These are phyloP conservation scores for Neostapfia colusana DNA, from an alignment of 176 grass and related monocot species.

Conservation along the genomic window DNA sequence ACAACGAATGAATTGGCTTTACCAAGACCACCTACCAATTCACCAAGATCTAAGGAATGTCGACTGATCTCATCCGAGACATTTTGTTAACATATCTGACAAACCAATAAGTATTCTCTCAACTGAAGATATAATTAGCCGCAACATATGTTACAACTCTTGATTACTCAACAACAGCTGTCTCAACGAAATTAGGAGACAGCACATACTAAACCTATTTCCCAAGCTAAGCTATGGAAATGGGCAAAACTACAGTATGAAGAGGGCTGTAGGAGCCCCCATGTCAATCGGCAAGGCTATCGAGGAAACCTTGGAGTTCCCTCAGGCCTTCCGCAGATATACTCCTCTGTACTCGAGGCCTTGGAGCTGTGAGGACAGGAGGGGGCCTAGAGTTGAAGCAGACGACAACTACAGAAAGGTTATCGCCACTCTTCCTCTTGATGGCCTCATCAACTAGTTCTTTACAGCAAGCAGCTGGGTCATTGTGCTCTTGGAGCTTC, in stretches of 20 bases:
- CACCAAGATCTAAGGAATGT: constrained; percentile 4
- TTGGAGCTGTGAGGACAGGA: constrained; percentile 60
- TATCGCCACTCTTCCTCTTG: constrained; percentile 82
- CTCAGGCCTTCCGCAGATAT: constrained; percentile 87
- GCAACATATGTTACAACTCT: constrained; percentile 69
- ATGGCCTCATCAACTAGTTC: constrained; percentile 82
- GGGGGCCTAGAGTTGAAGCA: constrained; percentile 73
- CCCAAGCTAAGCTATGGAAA: constrained; percentile 45
- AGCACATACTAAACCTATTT: constrained; percentile 43
- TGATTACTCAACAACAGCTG: constrained; percentile 55
- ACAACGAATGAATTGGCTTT: not conserved
- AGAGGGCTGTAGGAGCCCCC: not conserved
- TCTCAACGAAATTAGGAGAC: constrained; percentile 53
- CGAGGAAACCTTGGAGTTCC: constrained; percentile 87
- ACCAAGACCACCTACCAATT: not conserved
- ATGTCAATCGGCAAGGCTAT: constrained; percentile 66
- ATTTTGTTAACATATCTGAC: not conserved
- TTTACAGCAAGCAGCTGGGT: constrained; percentile 74
- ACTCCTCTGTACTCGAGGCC: constrained; percentile 83
- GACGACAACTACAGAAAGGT: constrained; percentile 74
- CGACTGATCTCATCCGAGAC: constrained; percentile 14
- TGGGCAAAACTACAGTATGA: constrained; percentile 31
- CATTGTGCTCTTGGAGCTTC: constrained; percentile 85
- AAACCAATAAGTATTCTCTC: constrained; percentile 33
- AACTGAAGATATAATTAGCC: constrained; percentile 58